A percentile compares a stretch with the other conserved stretches of the same genome.
These are phyloP conservation scores for Amanita molliuscula DNA, from an alignment of 768 basidiomycete genomes.

Conservation along the genomic window DNA sequence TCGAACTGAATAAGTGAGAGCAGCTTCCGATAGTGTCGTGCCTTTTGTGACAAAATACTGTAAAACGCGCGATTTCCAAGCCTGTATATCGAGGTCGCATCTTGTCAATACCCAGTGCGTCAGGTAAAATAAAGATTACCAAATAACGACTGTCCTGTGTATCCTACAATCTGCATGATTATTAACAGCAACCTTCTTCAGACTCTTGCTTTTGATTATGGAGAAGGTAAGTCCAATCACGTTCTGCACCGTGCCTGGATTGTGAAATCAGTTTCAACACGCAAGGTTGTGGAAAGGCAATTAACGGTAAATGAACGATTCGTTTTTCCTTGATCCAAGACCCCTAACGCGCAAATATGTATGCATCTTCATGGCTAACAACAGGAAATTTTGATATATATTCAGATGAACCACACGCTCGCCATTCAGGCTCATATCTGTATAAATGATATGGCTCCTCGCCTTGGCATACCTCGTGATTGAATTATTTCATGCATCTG, in stretches of 20 bases:
- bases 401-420: slow-evolving; percentile 58
- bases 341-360: slow-evolving; percentile 65
- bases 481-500: not conserved
- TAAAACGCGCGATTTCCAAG: slow-evolving; percentile 76
- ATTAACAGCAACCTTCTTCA: slow-evolving; percentile 26
- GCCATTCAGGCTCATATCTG: slow-evolving; percentile 63
- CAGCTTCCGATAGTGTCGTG: slow-evolving; percentile 35
- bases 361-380: slow-evolving; percentile 82
- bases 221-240: slow-evolving; percentile 47
- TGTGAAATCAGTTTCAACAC: not conserved
- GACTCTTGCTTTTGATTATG: slow-evolving; percentile 36
- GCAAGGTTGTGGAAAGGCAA: not conserved
- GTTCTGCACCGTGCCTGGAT: slow-evolving; percentile 50
- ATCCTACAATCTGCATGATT: slow-evolving; percentile 31
- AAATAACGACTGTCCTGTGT: slow-evolving; percentile 41
- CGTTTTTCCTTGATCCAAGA: slow-evolving; percentile 28
- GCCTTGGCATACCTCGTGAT: slow-evolving; percentile 52
- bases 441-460: slow-evolving; percentile 72
- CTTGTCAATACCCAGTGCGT: not conserved
- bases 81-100: slow-evolving; percentile 49
- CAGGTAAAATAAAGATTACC: slow-evolving; percentile 31
- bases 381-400: slow-evolving; percentile 76
- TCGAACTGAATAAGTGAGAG: slow-evolving; percentile 41
- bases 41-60: slow-evolving; percentile 45
- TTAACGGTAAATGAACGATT: slow-evolving; percentile 47